Evolutionary conservation across 2,329 filamentous ascomycete genomes (phyloP).

Genomic region (Lasiodiplodia sp.): DNA sequence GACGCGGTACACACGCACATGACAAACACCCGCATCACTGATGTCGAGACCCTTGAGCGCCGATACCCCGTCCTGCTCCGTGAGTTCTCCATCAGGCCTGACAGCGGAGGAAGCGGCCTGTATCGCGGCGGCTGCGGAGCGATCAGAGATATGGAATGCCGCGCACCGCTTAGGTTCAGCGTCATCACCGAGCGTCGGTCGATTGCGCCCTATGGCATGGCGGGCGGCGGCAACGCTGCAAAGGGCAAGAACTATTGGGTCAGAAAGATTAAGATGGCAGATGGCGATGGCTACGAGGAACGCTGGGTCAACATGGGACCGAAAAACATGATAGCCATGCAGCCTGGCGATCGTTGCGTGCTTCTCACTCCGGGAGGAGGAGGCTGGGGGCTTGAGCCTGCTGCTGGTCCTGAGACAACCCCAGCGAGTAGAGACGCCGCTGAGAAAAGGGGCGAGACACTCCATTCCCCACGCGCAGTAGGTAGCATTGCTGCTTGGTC

Average conservation of each 20-base stretch:
- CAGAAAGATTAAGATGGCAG: constrained; percentile 59
- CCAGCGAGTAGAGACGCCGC: not conserved
- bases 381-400: constrained; percentile 28
- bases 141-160: constrained; percentile 76
- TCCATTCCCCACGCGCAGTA: not conserved
- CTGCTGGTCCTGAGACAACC: not conserved
- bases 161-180: constrained; percentile 73
- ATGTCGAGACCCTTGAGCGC: constrained; percentile 75
- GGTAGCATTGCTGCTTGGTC: not conserved
- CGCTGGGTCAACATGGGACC: constrained; percentile 34
- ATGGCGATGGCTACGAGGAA: constrained; percentile 27
- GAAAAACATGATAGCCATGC: constrained; percentile 33
- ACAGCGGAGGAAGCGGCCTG: constrained; percentile 67
- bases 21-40: constrained; percentile 81
- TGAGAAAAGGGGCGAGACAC: not conserved
- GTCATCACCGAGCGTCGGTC: constrained; percentile 77
- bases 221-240: constrained; percentile 75
- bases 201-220: constrained; percentile 76
- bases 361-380: constrained; percentile 33
- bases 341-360: constrained; percentile 32
- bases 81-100: constrained; percentile 67
- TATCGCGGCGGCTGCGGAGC: constrained; percentile 73
- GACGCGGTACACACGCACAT: constrained; percentile 76
- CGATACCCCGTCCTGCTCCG: constrained; percentile 73
- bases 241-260: constrained; percentile 85